Conservation (phyloP, 1,139 yeast species). For the Debaryomycetaceae sp. region DNA sequence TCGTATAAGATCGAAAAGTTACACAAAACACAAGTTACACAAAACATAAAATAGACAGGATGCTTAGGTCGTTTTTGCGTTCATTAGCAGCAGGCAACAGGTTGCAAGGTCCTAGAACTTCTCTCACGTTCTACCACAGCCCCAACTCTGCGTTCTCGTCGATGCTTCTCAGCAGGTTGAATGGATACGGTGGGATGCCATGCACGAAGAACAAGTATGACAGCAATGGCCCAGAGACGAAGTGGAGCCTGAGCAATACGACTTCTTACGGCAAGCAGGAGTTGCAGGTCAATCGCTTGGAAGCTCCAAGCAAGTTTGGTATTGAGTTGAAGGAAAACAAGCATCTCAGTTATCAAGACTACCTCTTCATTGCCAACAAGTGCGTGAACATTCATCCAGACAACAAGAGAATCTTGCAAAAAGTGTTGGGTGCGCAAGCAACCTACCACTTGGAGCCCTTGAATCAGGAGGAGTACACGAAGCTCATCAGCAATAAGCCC, state of each 20-base stretch:
- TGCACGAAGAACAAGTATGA: slow-evolving; percentile 16
- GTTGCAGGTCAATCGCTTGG: neutral
- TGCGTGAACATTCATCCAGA: slow-evolving; percentile 47
- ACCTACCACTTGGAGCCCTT: slow-evolving; percentile 5
- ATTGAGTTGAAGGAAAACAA: slow-evolving; percentile 24
- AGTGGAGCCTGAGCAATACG: neutral
- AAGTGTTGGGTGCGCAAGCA: slow-evolving; percentile 11
- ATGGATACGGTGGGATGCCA: slow-evolving; percentile 20
- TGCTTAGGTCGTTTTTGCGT: slow-evolving; percentile 9
- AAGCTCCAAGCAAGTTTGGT: slow-evolving; percentile 15
- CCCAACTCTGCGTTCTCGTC: slow-evolving; percentile 23
- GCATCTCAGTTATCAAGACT: slow-evolving; percentile 28
- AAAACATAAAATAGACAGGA: neutral
- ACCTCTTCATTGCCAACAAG: slow-evolving; percentile 30
- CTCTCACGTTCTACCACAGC: slow-evolving; percentile 34
- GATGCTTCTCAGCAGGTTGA: slow-evolving; percentile 23
- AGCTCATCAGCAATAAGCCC: slow-evolving; percentile 1
- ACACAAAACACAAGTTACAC: neutral
- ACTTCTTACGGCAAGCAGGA: neutral
- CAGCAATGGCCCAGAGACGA: slow-evolving; percentile 2
- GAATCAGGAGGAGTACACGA: slow-evolving; percentile 5
- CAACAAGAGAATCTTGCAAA: slow-evolving; percentile 30
- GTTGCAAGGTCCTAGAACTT: slow-evolving; percentile 2
- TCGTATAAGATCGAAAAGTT: neutral
- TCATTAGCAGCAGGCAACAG: slow-evolving; percentile 4